Conservation (phyloP, 805 yeast genomes). For the Wilhelminamyces savonicus region DNA sequence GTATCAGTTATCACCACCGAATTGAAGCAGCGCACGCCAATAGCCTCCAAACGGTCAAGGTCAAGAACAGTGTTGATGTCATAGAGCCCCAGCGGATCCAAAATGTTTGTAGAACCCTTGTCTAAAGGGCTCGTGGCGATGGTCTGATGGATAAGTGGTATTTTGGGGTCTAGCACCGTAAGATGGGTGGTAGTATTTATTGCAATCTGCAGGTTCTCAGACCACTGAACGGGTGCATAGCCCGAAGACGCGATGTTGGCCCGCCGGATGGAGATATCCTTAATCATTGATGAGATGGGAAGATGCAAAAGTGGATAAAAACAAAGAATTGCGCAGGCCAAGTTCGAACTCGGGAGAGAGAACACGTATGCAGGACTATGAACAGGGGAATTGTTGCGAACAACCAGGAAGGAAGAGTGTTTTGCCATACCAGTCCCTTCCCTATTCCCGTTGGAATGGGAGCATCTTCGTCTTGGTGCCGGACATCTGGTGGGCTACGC, state of each 20-base stretch:
- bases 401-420: too few relatives aligned
- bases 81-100: slow-evolving; percentile 22
- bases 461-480: too few relatives aligned
- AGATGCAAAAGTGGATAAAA: too few relatives aligned
- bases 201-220: slow-evolving; percentile 30
- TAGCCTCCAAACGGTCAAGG: slow-evolving; percentile 17
- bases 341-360: too few relatives aligned
- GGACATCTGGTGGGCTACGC: too few relatives aligned
- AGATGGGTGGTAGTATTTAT: slow-evolving; percentile 27
- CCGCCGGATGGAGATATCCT: neutral
- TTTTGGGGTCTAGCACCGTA: slow-evolving; percentile 31
- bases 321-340: too few relatives aligned
- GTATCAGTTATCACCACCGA: slow-evolving; percentile 19
- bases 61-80: slow-evolving; percentile 18
- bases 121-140: too few relatives aligned
- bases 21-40: slow-evolving; percentile 25
- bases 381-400: too few relatives aligned
- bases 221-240: slow-evolving; percentile 26
- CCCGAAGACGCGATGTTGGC: slow-evolving; percentile 4
- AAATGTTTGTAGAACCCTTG: slow-evolving; percentile 3
- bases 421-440: too few relatives aligned
- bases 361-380: too few relatives aligned
- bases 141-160: slow-evolving; percentile 26
- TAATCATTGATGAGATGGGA: neutral
- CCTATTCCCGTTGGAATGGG: too few relatives aligned